Evolutionary conservation across 2,329 filamentous ascomycete species (phyloP).

Genomic region (Sporothrix humicola): DNA sequence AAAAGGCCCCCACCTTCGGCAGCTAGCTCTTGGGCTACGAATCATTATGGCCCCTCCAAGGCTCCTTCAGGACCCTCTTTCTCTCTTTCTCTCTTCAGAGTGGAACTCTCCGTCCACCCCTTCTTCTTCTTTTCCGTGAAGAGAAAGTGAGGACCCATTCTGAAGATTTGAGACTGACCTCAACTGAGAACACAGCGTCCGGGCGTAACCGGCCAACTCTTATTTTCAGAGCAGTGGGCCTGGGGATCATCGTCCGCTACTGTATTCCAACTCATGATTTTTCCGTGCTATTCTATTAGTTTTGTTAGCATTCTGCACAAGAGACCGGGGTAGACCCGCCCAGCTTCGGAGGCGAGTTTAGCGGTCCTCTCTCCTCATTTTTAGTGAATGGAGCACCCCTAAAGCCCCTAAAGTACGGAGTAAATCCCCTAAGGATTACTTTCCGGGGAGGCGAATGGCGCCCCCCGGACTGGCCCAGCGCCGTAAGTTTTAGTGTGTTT

Average conservation of each 20-base stretch:
- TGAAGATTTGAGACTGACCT: too few relatives aligned
- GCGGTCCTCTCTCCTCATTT: too few relatives aligned
- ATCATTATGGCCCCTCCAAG: background rate
- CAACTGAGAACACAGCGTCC: background rate
- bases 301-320: background rate
- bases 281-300: background rate
- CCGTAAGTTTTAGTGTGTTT: background rate
- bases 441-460: background rate
- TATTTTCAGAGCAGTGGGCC: background rate
- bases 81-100: background rate
- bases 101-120: background rate
- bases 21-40: constrained; percentile 6
- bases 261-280: background rate
- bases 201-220: background rate
- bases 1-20: background rate
- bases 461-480: background rate
- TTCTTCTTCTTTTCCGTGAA: background rate
- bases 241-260: background rate
- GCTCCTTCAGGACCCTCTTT: background rate
- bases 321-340: background rate
- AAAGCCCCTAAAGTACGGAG: background rate
- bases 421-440: background rate
- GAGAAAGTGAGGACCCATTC: background rate
- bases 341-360: background rate
- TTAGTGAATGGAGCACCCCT: background rate